A percentile compares a stretch with the other conserved stretches of the same genome.
Evolutionary conservation across 2,329 filamentous ascomycete species (phyloP).

Genomic region (Phialocephala sp.): DNA sequence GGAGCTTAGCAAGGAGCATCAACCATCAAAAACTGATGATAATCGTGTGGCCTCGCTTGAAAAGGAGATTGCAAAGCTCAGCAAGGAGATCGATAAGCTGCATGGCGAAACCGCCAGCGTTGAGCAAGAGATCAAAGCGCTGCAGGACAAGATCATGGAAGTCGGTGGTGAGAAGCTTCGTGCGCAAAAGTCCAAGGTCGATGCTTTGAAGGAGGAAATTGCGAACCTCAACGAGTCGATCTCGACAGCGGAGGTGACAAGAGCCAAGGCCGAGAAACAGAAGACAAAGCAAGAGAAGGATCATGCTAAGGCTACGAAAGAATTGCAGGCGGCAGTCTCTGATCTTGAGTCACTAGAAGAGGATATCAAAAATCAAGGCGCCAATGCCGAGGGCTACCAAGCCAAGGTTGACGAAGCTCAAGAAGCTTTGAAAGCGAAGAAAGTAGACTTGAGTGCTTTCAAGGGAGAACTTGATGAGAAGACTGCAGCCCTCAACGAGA

Average conservation of each 20-base stretch:
- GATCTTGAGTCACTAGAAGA: conserved; percentile 81
- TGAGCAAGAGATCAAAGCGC: conserved; percentile 87
- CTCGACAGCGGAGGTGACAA: conserved; percentile 84
- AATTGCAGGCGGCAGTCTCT: conserved; percentile 71
- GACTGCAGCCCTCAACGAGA: conserved; percentile 84
- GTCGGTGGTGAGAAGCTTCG: conserved; percentile 93
- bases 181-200: conserved; percentile 88
- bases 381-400: conserved; percentile 74
- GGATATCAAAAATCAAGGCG: conserved; percentile 78
- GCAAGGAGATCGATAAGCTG: conserved; percentile 80
- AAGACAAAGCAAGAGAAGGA: conserved; percentile 86
- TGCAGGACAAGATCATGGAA: conserved; percentile 98
- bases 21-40: conserved; percentile 81
- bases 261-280: conserved; percentile 93
- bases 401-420: conserved; percentile 81
- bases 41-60: conserved; percentile 73
- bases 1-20: conserved; percentile 81
- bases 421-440: conserved; percentile 77
- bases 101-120: conserved; percentile 85
- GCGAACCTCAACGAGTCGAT: conserved; percentile 79
- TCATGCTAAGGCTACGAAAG: conserved; percentile 76
- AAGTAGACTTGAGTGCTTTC: conserved; percentile 76
- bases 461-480: conserved; percentile 90
- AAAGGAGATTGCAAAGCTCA: conserved; percentile 76
- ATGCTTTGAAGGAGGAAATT: conserved; percentile 86